Evolutionary conservation across 148 eudicot species (phyloP).

Genomic region (Amaranthus cruentus): DNA sequence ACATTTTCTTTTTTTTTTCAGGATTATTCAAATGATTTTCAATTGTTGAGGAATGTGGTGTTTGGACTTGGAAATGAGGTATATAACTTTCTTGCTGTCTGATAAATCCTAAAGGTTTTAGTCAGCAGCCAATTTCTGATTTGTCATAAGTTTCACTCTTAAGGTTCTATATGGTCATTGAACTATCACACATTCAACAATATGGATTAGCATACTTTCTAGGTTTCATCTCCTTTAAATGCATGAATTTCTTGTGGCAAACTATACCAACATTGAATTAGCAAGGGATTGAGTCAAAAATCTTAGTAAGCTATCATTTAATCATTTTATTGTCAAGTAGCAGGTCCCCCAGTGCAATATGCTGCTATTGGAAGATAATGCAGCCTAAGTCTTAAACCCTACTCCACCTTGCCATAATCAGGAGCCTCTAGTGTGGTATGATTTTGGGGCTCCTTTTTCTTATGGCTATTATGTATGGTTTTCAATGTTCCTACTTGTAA

Average conservation of each 20-base stretch:
- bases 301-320: neutral
- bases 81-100: slow-evolving; percentile 5
- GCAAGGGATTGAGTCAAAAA: neutral
- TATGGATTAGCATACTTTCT: neutral
- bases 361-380: neutral
- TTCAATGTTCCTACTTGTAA: neutral
- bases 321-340: neutral
- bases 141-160: neutral
- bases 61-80: slow-evolving; percentile 62
- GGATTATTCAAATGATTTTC: slow-evolving; percentile 56
- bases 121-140: neutral
- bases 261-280: neutral
- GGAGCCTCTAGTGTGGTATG: neutral
- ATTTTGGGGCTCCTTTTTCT: neutral
- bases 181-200: neutral
- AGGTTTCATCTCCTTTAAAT: neutral
- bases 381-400: neutral
- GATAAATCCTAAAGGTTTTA: neutral
- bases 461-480: too few relatives aligned
- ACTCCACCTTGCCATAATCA: neutral
- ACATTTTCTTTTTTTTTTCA: slow-evolving; percentile 21
- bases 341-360: neutral
- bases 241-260: neutral
- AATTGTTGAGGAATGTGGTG: slow-evolving; percentile 42
- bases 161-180: neutral